Conservation (phyloP, 352 stramenopile species). For the Globisporangium splendens region DNA sequence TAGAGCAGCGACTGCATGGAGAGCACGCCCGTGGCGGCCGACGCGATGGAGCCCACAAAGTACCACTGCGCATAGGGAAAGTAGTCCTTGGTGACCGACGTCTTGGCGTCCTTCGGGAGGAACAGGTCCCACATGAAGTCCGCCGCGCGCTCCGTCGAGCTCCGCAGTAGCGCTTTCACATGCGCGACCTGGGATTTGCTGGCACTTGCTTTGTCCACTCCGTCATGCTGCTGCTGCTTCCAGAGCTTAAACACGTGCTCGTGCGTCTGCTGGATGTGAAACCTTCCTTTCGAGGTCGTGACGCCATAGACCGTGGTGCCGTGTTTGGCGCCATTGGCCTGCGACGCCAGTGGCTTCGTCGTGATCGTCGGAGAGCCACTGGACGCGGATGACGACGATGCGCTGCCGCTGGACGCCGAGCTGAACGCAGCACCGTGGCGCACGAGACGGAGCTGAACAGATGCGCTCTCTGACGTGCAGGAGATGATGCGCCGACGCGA, state of each 20-base stretch:
- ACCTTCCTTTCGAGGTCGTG: too few species aligned
- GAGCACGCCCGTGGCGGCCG: conserved; percentile 84
- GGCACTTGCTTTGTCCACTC: background rate
- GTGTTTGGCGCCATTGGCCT: conserved; percentile 32
- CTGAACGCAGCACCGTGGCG: background rate
- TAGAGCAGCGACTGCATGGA: conserved; percentile 94
- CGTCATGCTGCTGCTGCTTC: conserved; percentile 13
- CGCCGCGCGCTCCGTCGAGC: conserved; percentile 30
- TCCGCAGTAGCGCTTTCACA: conserved; percentile 16
- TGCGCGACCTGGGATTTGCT: background rate
- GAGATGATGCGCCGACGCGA: background rate
- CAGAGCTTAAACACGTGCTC: conserved; percentile 32
- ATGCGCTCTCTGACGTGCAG: background rate
- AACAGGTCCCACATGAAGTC: conserved; percentile 81
- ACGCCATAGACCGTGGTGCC: conserved; percentile 31
- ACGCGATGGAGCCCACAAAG: conserved; percentile 77
- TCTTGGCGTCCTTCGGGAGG: conserved; percentile 84
- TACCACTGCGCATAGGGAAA: conserved; percentile 84
- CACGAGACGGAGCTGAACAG: too few species aligned
- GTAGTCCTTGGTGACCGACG: conserved; percentile 86
- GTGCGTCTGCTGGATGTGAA: conserved; percentile 30
- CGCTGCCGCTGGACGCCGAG: background rate
- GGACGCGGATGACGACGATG: background rate
- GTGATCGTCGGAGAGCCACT: background rate
- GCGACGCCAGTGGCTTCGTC: conserved; percentile 23